Base-by-base conservation (phyloP, 2,329 filamentous ascomycete genomes). In the Huntiella bhutanensis region DNA sequence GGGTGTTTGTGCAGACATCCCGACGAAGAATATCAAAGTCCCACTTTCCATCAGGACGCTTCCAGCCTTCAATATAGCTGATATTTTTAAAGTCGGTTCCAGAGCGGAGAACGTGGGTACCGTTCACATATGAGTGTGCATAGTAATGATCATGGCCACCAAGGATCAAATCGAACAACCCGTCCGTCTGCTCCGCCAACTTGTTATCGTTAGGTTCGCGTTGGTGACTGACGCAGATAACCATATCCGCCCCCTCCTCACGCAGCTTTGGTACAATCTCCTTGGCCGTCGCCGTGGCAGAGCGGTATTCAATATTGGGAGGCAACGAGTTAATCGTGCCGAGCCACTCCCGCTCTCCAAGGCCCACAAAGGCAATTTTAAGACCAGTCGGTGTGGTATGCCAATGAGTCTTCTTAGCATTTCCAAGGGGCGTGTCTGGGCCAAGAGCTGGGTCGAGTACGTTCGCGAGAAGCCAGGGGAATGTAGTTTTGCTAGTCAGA, bases 81-180 rank as follows among this genome's bases (percentile, higher is more conserved):
- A 94, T 66, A 58, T 95, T 82, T 62, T 91, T 92, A 63, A 94
- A 95, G 59, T 95, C 87, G 13, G 79, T 84, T 0, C 87, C 86
- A 0, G 83, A 92, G 1, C 87, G 75, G n/a, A 95, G 65, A 2
- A 93, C 74, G 55, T 94, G 86, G 0, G 75, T 82, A 6, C 79
- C 80, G 51, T 87, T 86, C 59, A 91, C 71, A 47, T 86, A 57
- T 46, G 69, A 73, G 61, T 94, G 84, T 12, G 70, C 71, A 58
- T 94, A 94, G 61, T 80, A 91, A 58, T 95, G 87, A 55, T 94
- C 87, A 56, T 94, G 86, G 0, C 86, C 86, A 42, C 86, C 85
- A 0, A 94, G 69, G 39, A 95, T 81, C 33, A 94, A 75, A 58
- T 95, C 87, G 15, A 93, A 77, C 46, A 82, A 60, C 0, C 82